phyloP scores from a whole-genome alignment of 2,329 filamentous ascomycete genomes.

The Lecanicillium sp. region DNA sequence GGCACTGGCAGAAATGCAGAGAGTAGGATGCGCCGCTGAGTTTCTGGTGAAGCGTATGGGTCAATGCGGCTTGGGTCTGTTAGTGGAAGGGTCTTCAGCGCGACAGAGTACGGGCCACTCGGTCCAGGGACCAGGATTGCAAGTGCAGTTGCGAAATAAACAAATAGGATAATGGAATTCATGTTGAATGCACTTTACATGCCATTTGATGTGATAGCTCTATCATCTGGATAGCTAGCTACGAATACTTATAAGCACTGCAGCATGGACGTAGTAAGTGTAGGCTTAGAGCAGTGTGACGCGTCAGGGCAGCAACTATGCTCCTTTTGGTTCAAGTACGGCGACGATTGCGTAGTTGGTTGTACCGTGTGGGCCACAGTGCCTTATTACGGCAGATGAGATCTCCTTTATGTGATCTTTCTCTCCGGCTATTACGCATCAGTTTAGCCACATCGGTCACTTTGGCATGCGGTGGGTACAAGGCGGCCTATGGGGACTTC shows the following conservation, averaged over 20 bases:
- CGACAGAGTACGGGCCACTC: constrained; percentile 22
- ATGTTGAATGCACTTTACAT: constrained; percentile 8
- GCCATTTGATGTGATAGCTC: too few species aligned
- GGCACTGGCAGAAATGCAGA: constrained; percentile 22
- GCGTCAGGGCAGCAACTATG: neutral
- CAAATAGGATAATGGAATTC: constrained; percentile 12
- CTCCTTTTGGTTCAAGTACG: too few species aligned
- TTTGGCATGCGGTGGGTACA: too few species aligned
- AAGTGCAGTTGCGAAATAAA: constrained; percentile 10
- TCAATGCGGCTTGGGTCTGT: constrained; percentile 23
- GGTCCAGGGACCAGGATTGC: constrained; percentile 20
- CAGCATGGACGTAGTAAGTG: too few species aligned
- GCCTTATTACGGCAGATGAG: too few species aligned
- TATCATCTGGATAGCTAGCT: too few species aligned
- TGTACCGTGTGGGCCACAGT: too few species aligned
- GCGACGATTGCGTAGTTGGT: too few species aligned
- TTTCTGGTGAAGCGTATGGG: constrained; percentile 19
- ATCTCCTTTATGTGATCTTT: too few species aligned
- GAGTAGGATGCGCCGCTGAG: constrained; percentile 17
- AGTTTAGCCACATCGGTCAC: too few species aligned
- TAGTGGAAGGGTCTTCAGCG: constrained; percentile 16
- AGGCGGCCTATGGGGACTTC: too few species aligned
- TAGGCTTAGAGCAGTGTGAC: neutral
- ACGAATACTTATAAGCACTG: neutral
- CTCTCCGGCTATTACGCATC: too few species aligned